Evolutionary conservation across 208 protist genomes (phyloP), one percentile per base, ranked within the genome.

Genomic region (Vickermania ingenoplastis): DNA sequence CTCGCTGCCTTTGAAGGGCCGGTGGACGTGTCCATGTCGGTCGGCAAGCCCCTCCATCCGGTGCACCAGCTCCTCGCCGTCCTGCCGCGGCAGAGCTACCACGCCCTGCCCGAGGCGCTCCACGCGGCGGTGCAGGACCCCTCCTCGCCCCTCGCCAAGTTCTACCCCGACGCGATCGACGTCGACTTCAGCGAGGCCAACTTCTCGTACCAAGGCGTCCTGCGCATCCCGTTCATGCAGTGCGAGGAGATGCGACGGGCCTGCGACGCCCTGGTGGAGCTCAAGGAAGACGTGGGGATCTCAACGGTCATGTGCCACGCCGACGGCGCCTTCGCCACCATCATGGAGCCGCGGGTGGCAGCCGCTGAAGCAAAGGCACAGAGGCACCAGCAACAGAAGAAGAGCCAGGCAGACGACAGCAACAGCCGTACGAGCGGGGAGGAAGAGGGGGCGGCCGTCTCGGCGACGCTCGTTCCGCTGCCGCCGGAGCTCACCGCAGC

Each of bases 1-100:
- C 66, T 95, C 25, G 86, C 86, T 14, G 41, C 57, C 5, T 88
- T 83, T 73, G 75, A 24, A 23, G 68, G 67, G 11, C 31, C 30
- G 2, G 86, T 95, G 14, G 64, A 92, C 41, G 74, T 87, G 1
- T 62, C 74, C 41, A 91, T 95, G 84, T 45, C 69, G 25, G 63
- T 79, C 23, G 83, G 82, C 54, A 63, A 65, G 23, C 97, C 98
- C 14, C 84, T 99, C 65, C 76, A 85, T 31, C 98, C 98, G 24
- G 93, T 99, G n/a, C 81, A 97, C 68, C 98, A 99, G 88, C 81
- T 99, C 41, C 87, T 99, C 61, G 87, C 92, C 48, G 98, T 99
- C 31, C 75, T 99, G 7, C 97, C 97, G 28, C 79, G 91, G 1
- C 67, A 77, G 31, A 94, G 83, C 72, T 69, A 90, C 2, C 60